Evolutionary conservation across 805 yeast genomes (phyloP).

Genomic region (Candida pseudofarinosa): DNA sequence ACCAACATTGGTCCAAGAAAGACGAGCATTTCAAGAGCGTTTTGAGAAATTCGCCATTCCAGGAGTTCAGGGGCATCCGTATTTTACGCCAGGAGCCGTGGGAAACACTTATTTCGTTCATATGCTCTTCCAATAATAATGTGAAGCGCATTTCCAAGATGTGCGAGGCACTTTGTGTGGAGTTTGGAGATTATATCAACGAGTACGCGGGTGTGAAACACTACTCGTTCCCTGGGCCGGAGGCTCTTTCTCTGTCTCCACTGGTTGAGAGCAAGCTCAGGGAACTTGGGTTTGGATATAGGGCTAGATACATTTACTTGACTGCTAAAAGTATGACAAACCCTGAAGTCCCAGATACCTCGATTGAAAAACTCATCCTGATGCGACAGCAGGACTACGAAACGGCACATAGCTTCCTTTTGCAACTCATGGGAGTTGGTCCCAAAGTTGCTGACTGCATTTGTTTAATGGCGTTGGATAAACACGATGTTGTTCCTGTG

Average conservation of each 20-base stretch:
- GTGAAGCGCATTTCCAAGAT: slow-evolving; percentile 88
- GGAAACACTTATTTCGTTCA: slow-evolving; percentile 88
- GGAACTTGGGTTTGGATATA: slow-evolving; percentile 73
- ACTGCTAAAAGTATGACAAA: slow-evolving; percentile 60
- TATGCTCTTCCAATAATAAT: slow-evolving; percentile 94
- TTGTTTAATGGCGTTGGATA: slow-evolving; percentile 83
- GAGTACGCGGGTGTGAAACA: slow-evolving; percentile 51
- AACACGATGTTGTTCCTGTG: slow-evolving; percentile 85
- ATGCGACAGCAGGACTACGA: slow-evolving; percentile 47
- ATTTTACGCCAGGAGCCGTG: slow-evolving; percentile 93
- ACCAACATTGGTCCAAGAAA: slow-evolving; percentile 54
- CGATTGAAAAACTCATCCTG: slow-evolving; percentile 31
- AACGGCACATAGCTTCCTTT: slow-evolving; percentile 54
- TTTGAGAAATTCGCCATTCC: slow-evolving; percentile 29
- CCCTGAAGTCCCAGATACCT: slow-evolving; percentile 31
- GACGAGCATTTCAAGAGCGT: slow-evolving; percentile 47
- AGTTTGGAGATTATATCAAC: slow-evolving; percentile 62
- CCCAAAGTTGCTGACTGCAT: slow-evolving; percentile 98
- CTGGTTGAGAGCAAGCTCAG: slow-evolving; percentile 41
- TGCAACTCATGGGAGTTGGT: slow-evolving; percentile 82
- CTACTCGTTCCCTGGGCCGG: slow-evolving; percentile 73
- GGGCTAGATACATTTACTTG: slow-evolving; percentile 81
- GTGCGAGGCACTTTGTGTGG: slow-evolving; percentile 74
- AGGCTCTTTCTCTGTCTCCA: slow-evolving; percentile 34
- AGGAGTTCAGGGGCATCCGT: slow-evolving; percentile 62